Base-by-base conservation (phyloP, 2,329 filamentous ascomycete genomes). In the Tolypocladium capitatum region DNA sequence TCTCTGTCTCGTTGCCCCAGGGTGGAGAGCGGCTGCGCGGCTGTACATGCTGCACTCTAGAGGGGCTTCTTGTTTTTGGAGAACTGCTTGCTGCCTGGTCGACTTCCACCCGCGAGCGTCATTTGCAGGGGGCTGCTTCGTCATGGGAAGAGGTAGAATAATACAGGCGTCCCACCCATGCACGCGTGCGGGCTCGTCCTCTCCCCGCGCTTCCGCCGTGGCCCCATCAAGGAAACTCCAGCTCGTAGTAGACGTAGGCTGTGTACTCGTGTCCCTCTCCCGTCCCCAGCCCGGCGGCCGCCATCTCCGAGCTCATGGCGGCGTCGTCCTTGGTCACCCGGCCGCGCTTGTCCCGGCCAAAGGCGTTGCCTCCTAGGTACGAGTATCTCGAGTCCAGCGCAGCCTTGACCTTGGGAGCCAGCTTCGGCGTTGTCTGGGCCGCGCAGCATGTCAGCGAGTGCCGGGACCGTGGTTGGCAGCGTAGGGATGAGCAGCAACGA, bases 171-270 rank as follows among this genome's bases (percentile, higher is more conserved):
- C 55, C 52, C 53, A 51, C 20, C 5, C 34, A 31, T 38, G 44
- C 33, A 28, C 28, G 16, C 7, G 27, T 4, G 24, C 24, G 4
- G 16, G 4, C 10, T 28, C 24, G 9, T 18, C 16, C 16, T 18
- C 24, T 16, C 11, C 24, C 16, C 16, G 16, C 36, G 36, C 14
- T 21, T 41, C 21, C 21, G 46, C 46, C 35, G n/a, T 43, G 31
- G 43, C 27, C 32, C 5, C 35, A 18, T 60, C 51, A 65, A 45
- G 74, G 73, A 49, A 97, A 81, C 62, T 92, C 86, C 63, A 97
- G 86, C 63, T 95, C 87, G 68, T 97, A 98, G 72, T 90, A 96
- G 62, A 97, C 92, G 68, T 94, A 98, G 36, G 92, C 84, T 51
- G 88, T 92, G 71, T 97, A 98, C 64, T 96, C 89, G 56, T 78